Evolutionary conservation across 2,329 filamentous ascomycete genomes (phyloP).

Genomic region (Penicillium sp.): DNA sequence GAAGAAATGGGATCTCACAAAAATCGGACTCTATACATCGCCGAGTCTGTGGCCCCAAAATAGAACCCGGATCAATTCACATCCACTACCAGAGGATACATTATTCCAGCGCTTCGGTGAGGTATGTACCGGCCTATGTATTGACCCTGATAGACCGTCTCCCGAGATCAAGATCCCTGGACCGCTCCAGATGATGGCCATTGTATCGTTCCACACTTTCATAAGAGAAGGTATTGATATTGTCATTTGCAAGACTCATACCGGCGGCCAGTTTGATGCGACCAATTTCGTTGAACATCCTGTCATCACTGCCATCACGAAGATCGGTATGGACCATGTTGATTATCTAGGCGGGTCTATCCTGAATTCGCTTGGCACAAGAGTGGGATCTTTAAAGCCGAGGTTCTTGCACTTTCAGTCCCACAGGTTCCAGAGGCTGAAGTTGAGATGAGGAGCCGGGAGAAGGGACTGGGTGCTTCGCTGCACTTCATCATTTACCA

Average conservation of each 20-base stretch:
- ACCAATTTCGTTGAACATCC: constrained; percentile 64
- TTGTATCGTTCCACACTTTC: constrained; percentile 65
- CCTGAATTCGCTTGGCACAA: constrained; percentile 71
- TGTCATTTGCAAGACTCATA: constrained; percentile 65
- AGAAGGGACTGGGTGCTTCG: not conserved
- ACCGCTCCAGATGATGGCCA: constrained; percentile 52
- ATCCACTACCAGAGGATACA: constrained; percentile 8
- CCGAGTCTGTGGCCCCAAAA: constrained; percentile 50
- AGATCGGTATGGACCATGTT: constrained; percentile 69
- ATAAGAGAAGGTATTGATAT: constrained; percentile 61
- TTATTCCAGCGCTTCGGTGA: constrained; percentile 16
- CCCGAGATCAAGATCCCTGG: constrained; percentile 42
- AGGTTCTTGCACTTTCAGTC: constrained; percentile 58
- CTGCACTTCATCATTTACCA: constrained; percentile 10
- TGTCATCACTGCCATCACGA: constrained; percentile 60
- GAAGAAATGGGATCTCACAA: constrained; percentile 22
- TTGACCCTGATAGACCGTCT: constrained; percentile 49
- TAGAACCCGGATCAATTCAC: constrained; percentile 17
- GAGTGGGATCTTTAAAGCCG: constrained; percentile 66
- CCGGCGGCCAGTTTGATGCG: constrained; percentile 68
- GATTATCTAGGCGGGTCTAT: constrained; percentile 61
- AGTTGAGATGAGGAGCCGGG: not conserved
- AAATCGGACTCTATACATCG: constrained; percentile 67
- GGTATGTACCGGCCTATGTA: constrained; percentile 30
- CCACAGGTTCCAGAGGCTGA: constrained; percentile 42